Evolutionary conservation across 2,329 filamentous ascomycete species (phyloP), one percentile per base, ranked within the genome.

Genomic region (Cercospora sp.): DNA sequence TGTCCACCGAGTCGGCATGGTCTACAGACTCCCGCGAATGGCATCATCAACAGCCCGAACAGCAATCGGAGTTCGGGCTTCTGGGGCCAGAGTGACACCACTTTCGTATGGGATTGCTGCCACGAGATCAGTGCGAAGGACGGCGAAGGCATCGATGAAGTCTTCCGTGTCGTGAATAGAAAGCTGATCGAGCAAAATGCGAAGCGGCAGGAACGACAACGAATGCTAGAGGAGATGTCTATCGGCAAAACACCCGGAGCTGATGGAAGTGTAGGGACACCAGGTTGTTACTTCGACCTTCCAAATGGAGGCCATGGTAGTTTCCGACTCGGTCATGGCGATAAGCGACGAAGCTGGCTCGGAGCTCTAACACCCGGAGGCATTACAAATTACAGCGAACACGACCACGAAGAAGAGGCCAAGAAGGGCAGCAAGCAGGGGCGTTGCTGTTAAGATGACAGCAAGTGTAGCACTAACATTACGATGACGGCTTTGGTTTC

Each of bases 111-210:
- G 94, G 94, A 97, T 76, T 96, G 93, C 70, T 98, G 94, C 79
- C 95, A 98, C 80, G 95, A 99, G 82, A 94, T 99, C 77, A 94
- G 90, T 73, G 94, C 94, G 59, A 94, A 96, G 83, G 93, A 90
- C 75, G 94, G 94, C 66, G 94, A 97, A 83, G 94, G 94, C 18
- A 94, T 99, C 18, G 95, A 98, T 74, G 95, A 98, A 80, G 93
- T 99, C 0, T 98, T 98, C 75, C 87, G 94, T 1, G 92, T 96
- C 28, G 91, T 93, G 57, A 95, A 94, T 8, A 85, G 96, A 75
- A 96, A 96, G 81, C 81, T 90, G 18, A 89, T 90, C 5, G 94
- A 97, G 81, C 87, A 94, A 76, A 82, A 85, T 67, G 83, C 90
- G 53, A 83, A 84, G 66, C 84, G 83, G 57, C 77, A 85, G 13